Evolutionary conservation across 2,329 filamentous ascomycete genomes (phyloP), one percentile per base, ranked within the genome.

Genomic region (Colletotrichum plurivorum): DNA sequence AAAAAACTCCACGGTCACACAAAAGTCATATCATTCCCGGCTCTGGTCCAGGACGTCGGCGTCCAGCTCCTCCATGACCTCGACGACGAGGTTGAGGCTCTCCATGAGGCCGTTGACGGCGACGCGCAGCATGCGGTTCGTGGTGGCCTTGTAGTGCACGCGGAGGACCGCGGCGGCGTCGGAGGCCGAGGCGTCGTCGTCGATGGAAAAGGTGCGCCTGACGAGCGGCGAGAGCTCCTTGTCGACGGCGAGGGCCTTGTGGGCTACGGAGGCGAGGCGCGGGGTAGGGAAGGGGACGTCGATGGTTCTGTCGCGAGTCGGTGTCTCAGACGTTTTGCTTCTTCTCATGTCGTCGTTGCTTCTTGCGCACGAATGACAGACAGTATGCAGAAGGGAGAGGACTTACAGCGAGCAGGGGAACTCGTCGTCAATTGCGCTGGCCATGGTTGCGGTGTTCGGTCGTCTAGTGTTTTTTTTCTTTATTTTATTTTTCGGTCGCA

Each of bases 91-190:
- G 60, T 90, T 89, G 64, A 98, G 80, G 74, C 92, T 97, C 76
- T 98, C 95, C 86, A 98, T 94, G 80, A 98, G 98, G 10, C 94
- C 94, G 82, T 98, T 98, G 65, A 98, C 95, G 3, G 95, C 93
- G 2, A 99, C 96, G 52, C 96, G 91, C 67, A 99, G 87, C 95
- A 98, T 98, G 73, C 96, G 92, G 78, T 98, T 97, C 20, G 96
- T 98, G 0, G 94, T 94, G 1, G 96, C 96, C 63, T 87, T 88
- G 82, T 98, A 98, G 69, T 92, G 88, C 10, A 93, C 92, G 69
- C 87, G 85, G 56, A 98, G 84, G 5, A 95, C 81, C 22, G 76
- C 80, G 18, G 78, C 75, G 31, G 72, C 67, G 25, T 69, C 64
- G 9, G 48, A 54, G 12, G 73, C 67, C 27, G 73, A 70, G 25